Evolutionary conservation across 208 protist species (phyloP), one percentile per base, ranked within the genome.

Genomic region (Acanthamoeba sp.): DNA sequence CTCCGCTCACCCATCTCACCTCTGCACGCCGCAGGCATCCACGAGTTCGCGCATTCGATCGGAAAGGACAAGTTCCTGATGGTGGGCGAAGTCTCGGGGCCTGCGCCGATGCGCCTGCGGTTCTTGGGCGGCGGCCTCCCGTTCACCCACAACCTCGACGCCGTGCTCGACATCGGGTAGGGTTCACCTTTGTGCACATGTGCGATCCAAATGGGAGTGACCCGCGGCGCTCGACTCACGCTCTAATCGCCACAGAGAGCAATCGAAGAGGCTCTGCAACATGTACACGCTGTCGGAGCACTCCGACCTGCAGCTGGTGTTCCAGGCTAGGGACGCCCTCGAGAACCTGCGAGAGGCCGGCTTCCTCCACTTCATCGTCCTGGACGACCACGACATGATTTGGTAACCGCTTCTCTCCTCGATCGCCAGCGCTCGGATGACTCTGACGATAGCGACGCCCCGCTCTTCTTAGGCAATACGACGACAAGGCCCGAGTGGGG

Each of bases 31-130:
- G 27, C 22, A 85, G 76, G 76, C 9, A 85, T 85, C 27, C 76
- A 85, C 40, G 76, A 85, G 76, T 85, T 85, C 20, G 76, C 76
- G 10, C 76, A 85, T 7, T 50, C 76, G 29, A 85, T 85, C 32
- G 76, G 76, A 2, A 85, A 85, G 48, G 76, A 85, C 48, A 85
- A 85, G 76, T 85, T 85, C 48, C 76, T 85, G 38, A n/a, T 85
- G n/a, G 76, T 85, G 76, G 76, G 76, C 27, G 76, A 85, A 29
- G 76, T 85, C 42, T 85, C 76, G 18, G 76, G 76, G 0, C 24
- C 76, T 22, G 38, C 76, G 18, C 48, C 38, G n/a, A 85, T 85
- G 76, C 76, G 76, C 7, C 10, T 85, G 76, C 76, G 76, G 0
- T 85, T 85, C 42, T 45, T 85, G 38, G 76, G 76, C 0, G 76